These are phyloP conservation scores for Zalerion maritima DNA, from an alignment of 495 filamentous ascomycete species.

Conservation along the genomic window DNA sequence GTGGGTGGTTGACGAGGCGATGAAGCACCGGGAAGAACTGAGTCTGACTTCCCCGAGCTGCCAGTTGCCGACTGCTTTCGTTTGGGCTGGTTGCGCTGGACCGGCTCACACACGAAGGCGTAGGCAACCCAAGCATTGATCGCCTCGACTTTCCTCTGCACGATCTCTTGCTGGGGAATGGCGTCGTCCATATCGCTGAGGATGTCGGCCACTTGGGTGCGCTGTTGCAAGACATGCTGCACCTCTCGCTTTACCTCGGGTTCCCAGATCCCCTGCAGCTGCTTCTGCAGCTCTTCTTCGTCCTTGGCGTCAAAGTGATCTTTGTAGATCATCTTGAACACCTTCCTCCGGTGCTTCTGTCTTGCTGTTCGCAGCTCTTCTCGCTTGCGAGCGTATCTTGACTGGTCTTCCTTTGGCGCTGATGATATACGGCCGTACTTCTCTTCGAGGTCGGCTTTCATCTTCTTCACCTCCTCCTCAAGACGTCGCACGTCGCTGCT, in stretches of 20 bases:
- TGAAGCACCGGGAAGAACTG: too few species aligned
- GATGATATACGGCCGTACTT: slow-evolving; percentile 4
- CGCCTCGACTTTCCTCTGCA: too few species aligned
- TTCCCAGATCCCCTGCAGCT: slow-evolving; percentile 5
- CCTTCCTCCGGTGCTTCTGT: slow-evolving; percentile 6
- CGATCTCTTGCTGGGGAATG: too few species aligned
- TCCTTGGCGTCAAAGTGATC: slow-evolving; percentile 6
- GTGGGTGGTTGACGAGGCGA: too few species aligned
- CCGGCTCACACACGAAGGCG: too few species aligned
- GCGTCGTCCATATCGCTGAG: too few species aligned
- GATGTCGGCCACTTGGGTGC: slow-evolving; percentile 1
- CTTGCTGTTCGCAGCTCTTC: slow-evolving; percentile 5
- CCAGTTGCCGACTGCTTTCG: too few species aligned
- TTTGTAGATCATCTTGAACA: slow-evolving; percentile 2
- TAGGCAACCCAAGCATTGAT: too few species aligned
- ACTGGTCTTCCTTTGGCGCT: slow-evolving; percentile 1
- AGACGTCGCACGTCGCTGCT: slow-evolving; percentile 4
- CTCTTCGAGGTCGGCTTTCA: slow-evolving; percentile 4
- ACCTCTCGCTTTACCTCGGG: slow-evolving; percentile 2
- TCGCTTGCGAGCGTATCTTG: slow-evolving; percentile 3
- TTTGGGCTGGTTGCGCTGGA: too few species aligned
- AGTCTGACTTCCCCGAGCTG: too few species aligned
- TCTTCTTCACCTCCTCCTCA: slow-evolving; percentile 4
- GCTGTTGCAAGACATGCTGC: slow-evolving; percentile 4
- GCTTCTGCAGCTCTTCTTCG: slow-evolving; percentile 7